These are phyloP conservation scores for Penicillium olsonii DNA, from an alignment of 2,329 filamentous ascomycete genomes.

Conservation along the genomic window DNA sequence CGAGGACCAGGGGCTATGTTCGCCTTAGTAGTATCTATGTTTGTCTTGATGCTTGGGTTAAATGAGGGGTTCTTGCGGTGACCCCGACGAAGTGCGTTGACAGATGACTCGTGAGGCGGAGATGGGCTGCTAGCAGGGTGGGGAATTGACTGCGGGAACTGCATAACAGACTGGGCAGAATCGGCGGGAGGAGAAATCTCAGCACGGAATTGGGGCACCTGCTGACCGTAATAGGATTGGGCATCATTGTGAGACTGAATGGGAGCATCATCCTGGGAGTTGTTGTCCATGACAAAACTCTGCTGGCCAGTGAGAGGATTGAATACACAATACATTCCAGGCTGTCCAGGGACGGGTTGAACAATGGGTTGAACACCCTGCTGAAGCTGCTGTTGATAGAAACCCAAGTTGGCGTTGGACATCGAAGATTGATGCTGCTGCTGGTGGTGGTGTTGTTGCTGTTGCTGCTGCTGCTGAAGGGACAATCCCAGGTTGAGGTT, in stretches of 20 bases:
- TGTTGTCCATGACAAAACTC: conserved; percentile 74
- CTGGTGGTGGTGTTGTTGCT: conserved; percentile 46
- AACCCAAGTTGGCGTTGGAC: conserved; percentile 55
- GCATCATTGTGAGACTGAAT: conserved; percentile 34
- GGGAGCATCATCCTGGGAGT: conserved; percentile 50
- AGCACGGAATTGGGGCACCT: conserved; percentile 66
- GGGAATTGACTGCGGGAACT: conserved; percentile 66
- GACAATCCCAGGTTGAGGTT: conserved; percentile 64
- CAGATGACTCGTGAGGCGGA: conserved; percentile 74
- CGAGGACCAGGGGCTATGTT: conserved; percentile 68
- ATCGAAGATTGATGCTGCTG: conserved; percentile 56
- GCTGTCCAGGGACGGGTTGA: conserved; percentile 65
- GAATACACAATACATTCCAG: conserved; percentile 78
- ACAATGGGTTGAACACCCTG: conserved; percentile 66
- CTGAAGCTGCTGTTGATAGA: conserved; percentile 68
- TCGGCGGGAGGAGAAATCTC: conserved; percentile 79
- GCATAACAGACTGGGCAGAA: conserved; percentile 56
- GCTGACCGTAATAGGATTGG: conserved; percentile 52
- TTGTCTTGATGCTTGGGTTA: conserved; percentile 51
- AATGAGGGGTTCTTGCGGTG: conserved; percentile 89
- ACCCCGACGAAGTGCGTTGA: conserved; percentile 87
- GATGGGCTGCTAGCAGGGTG: conserved; percentile 63
- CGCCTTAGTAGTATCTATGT: conserved; percentile 50
- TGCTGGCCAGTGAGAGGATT: conserved; percentile 85
- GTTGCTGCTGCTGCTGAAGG: conserved; percentile 48